Conservation (phyloP, 192 early-diverging fungal species). For the Mortierella antarctica region DNA sequence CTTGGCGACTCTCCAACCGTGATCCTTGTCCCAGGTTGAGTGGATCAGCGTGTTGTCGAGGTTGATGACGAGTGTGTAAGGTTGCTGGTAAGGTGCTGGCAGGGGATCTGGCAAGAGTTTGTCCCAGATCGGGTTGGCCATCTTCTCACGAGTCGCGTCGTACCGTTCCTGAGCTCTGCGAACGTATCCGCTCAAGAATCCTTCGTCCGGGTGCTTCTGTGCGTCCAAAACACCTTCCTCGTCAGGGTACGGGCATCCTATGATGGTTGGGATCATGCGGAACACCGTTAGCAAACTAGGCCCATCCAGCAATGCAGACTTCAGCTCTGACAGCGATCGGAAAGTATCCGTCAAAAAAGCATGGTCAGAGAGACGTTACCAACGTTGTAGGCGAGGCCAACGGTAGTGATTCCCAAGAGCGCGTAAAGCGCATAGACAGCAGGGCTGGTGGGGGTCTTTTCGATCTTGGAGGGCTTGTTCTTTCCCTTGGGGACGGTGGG, state of each 20-base stretch:
- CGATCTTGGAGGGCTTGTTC: constrained; percentile 63
- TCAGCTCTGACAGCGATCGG: background rate
- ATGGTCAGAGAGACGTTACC: constrained; percentile 37
- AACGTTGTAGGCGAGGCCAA: constrained; percentile 56
- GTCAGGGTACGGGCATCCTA: constrained; percentile 38
- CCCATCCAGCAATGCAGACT: too few species aligned
- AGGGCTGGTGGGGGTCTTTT: constrained; percentile 50
- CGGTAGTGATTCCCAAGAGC: constrained; percentile 33
- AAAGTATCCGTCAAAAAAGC: background rate
- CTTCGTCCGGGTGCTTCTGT: constrained; percentile 33
- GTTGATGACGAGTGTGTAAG: constrained; percentile 95
- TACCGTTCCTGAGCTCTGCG: constrained; percentile 30
- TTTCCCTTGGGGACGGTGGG: constrained; percentile 62
- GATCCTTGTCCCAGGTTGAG: constrained; percentile 94
- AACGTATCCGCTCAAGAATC: constrained; percentile 14
- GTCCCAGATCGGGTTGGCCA: constrained; percentile 79
- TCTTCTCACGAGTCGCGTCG: constrained; percentile 38
- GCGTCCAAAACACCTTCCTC: constrained; percentile 35
- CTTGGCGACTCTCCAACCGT: constrained; percentile 97
- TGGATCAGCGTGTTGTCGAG: constrained; percentile 94
- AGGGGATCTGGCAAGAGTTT: constrained; percentile 94
- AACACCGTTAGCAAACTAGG: too few species aligned
- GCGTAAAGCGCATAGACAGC: constrained; percentile 52
- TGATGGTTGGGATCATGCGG: too few species aligned
- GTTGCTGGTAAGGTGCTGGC: constrained; percentile 85